Evolutionary conservation across 179 eudicot species (phyloP).

Genomic region (Spergularia azorica): DNA sequence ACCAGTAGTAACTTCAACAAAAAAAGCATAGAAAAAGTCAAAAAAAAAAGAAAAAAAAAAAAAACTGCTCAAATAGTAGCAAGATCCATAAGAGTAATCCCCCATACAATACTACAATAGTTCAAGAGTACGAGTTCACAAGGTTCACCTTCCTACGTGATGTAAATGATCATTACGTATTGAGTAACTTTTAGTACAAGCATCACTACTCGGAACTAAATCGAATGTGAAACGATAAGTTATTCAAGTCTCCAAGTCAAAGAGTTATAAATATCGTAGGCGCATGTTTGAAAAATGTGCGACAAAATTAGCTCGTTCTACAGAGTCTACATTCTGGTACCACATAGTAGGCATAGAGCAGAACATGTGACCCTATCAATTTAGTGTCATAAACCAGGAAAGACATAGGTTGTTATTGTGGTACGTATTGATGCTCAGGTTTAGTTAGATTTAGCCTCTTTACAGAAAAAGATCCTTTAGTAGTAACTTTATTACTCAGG

Average conservation of each 20-base stretch:
- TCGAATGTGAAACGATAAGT: too few species aligned
- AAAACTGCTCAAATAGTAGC: too few species aligned
- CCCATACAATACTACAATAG: too few species aligned
- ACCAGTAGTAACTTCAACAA: too few species aligned
- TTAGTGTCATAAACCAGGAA: neutral
- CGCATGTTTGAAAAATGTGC: neutral
- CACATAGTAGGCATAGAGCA: neutral
- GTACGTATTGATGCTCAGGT: neutral
- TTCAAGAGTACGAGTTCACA: too few species aligned
- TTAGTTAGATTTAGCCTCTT: neutral
- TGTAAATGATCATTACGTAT: too few species aligned
- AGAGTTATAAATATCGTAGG: neutral
- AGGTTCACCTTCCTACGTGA: too few species aligned
- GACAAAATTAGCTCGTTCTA: neutral
- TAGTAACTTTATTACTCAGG: neutral
- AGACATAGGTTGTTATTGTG: neutral
- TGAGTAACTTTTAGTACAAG: too few species aligned
- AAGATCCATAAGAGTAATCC: too few species aligned
- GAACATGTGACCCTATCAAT: neutral
- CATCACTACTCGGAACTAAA: too few species aligned
- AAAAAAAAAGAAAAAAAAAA: too few species aligned
- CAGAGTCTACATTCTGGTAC: constrained; percentile 2
- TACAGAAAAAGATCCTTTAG: neutral
- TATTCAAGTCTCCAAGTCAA: neutral
- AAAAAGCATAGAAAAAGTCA: too few species aligned